A percentile compares a stretch with the other conserved stretches of the same genome.
phyloP scores from a whole-genome alignment of 75 land plant species.

The Picea sitchensis region DNA sequence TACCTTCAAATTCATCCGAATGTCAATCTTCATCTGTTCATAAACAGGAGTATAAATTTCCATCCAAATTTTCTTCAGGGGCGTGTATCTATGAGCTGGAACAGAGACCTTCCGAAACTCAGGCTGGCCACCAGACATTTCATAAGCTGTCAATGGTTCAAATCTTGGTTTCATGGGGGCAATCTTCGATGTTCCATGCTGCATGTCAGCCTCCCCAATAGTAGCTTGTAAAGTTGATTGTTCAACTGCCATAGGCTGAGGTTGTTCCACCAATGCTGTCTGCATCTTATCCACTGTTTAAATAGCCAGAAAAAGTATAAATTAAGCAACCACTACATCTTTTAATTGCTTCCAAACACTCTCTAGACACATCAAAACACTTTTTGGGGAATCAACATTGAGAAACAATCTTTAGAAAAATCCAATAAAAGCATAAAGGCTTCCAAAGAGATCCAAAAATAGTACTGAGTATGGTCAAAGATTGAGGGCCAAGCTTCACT shows the following conservation, averaged over 20 bases:
- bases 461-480: too few species aligned
- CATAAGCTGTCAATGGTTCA: slow-evolving; percentile 74
- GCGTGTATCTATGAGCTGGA: slow-evolving; percentile 71
- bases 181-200: background rate
- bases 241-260: slow-evolving; percentile 1
- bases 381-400: too few species aligned
- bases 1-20: slow-evolving; percentile 96
- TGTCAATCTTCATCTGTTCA: slow-evolving; percentile 95
- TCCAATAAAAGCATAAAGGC: too few species aligned
- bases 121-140: slow-evolving; percentile 69
- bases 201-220: background rate
- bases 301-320: background rate
- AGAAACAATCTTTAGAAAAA: too few species aligned
- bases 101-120: slow-evolving; percentile 85
- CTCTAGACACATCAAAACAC: too few species aligned
- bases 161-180: slow-evolving; percentile 46
- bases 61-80: slow-evolving; percentile 86
- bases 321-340: too few species aligned
- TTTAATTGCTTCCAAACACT: too few species aligned
- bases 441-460: too few species aligned
- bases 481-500: too few species aligned
- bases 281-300: background rate
- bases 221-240: background rate
- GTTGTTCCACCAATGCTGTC: background rate
- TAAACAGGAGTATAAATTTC: slow-evolving; percentile 87